Percentiles rank a stretch among this genome's conserved stretches.
Conservation (phyloP, 352 stramenopile genomes). For the Phytophthora pseudosyringae region DNA sequence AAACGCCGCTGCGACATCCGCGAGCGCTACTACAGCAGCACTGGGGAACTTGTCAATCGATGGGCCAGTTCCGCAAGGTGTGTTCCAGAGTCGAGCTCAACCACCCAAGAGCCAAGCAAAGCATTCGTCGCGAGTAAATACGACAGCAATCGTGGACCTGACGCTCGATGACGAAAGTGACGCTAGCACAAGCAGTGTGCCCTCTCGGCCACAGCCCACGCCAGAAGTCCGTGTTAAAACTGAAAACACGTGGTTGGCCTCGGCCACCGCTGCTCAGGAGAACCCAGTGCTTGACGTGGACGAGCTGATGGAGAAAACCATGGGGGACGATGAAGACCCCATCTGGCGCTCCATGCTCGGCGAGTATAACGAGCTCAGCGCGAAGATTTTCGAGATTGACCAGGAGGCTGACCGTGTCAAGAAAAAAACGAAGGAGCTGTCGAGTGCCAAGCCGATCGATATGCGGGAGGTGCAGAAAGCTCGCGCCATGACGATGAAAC, state of each 20-base stretch:
- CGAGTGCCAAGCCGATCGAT: constrained; percentile 32
- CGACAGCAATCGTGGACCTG: constrained; percentile 42
- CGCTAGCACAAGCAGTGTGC: constrained; percentile 8
- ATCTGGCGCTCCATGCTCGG: constrained; percentile 56
- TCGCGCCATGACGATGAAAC: constrained; percentile 17
- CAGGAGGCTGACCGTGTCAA: constrained; percentile 37
- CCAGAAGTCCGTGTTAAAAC: constrained; percentile 36
- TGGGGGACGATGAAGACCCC: constrained; percentile 58
- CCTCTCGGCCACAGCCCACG: constrained; percentile 19
- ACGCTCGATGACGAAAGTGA: constrained; percentile 46
- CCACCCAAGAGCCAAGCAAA: constrained; percentile 21
- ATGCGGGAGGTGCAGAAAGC: constrained; percentile 42
- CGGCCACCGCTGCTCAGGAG: constrained; percentile 23
- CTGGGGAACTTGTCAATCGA: constrained; percentile 40
- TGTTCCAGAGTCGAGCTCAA: neutral
- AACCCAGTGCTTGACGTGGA: constrained; percentile 37
- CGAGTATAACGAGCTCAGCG: constrained; percentile 65
- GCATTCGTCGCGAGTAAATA: constrained; percentile 6
- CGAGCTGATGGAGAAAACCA: constrained; percentile 38
- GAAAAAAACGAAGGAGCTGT: constrained; percentile 47
- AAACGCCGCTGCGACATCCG: constrained; percentile 6
- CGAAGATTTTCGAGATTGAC: constrained; percentile 55
- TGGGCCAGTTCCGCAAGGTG: neutral
- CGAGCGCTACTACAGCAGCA: constrained; percentile 22
- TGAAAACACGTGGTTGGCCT: constrained; percentile 39